These are phyloP conservation scores for Ogataea nonfermentans DNA, from an alignment of 805 yeast genomes.

Conservation along the genomic window DNA sequence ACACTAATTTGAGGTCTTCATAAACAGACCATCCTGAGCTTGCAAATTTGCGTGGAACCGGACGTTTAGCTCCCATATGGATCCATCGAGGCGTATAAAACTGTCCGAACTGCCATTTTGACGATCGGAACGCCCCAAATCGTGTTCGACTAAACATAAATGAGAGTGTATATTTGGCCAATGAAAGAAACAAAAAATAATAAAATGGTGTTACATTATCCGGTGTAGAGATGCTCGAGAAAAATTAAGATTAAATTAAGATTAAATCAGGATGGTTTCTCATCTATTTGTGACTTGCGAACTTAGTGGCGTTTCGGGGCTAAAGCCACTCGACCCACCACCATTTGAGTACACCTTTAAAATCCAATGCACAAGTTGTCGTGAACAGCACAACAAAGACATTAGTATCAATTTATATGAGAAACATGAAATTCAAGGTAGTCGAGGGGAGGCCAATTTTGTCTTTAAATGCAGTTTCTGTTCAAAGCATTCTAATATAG, in stretches of 20 bases:
- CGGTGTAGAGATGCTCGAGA: slow-evolving; percentile 4
- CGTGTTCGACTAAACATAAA: slow-evolving; percentile 9
- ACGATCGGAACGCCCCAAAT: slow-evolving; percentile 1
- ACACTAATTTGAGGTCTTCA: slow-evolving; percentile 30
- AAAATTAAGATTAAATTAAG: not conserved
- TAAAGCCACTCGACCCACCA: slow-evolving; percentile 54
- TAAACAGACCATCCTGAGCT: slow-evolving; percentile 25
- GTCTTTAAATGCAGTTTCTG: slow-evolving; percentile 48
- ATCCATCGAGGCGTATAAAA: slow-evolving; percentile 10
- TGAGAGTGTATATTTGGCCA: not conserved
- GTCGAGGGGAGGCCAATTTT: slow-evolving; percentile 82
- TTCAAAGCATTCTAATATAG: slow-evolving; percentile 24
- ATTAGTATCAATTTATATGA: slow-evolving; percentile 69
- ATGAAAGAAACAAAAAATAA: slow-evolving; percentile 6
- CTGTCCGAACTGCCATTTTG: slow-evolving; percentile 5
- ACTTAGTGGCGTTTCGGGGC: slow-evolving; percentile 35
- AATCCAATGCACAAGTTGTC: slow-evolving; percentile 74
- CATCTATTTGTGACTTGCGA: slow-evolving; percentile 36
- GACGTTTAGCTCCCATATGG: slow-evolving; percentile 15
- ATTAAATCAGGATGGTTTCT: slow-evolving; percentile 19
- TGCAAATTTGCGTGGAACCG: slow-evolving; percentile 7
- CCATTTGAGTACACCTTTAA: slow-evolving; percentile 78
- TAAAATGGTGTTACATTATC: not conserved
- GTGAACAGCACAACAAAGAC: slow-evolving; percentile 71
- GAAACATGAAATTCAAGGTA: slow-evolving; percentile 59